Evolutionary conservation across 345 rosid species (phyloP).

Genomic region (Combretum micranthum): DNA sequence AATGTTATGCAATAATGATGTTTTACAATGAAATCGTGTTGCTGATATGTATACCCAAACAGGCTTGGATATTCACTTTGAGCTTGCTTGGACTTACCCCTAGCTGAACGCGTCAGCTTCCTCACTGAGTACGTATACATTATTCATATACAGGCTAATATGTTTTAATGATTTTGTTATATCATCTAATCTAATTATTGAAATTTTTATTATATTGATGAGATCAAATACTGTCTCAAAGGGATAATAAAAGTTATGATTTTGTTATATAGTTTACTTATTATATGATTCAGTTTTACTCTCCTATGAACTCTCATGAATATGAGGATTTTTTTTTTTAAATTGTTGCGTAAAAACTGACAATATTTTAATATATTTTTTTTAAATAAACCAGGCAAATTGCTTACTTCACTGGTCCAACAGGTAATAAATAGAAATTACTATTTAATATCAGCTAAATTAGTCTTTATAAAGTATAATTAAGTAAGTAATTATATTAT

Average conservation of each 20-base stretch:
- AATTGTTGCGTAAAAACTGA: too few species aligned
- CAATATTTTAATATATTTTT: background rate
- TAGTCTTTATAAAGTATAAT: background rate
- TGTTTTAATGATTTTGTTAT: too few species aligned
- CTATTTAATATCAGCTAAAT: background rate
- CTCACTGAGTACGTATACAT: slow-evolving; percentile 71
- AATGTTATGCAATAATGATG: too few species aligned
- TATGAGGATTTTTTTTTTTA: background rate
- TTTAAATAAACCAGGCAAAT: slow-evolving; percentile 52
- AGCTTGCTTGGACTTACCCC: slow-evolving; percentile 76
- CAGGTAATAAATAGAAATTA: slow-evolving; percentile 39
- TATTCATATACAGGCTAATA: too few species aligned
- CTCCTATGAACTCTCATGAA: too few species aligned
- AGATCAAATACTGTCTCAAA: too few species aligned
- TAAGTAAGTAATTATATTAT: too few species aligned
- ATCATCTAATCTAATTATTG: too few species aligned
- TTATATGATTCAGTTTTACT: too few species aligned
- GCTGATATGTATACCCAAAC: background rate
- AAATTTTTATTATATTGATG: too few species aligned
- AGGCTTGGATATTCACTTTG: slow-evolving; percentile 82
- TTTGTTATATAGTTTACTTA: too few species aligned
- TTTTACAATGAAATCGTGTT: background rate
- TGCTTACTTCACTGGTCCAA: slow-evolving; percentile 85
- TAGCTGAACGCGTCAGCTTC: slow-evolving; percentile 88
- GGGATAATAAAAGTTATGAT: too few species aligned